These are phyloP conservation scores for Pleurotus djamor DNA, from an alignment of 768 basidiomycete species.

Conservation along the genomic window DNA sequence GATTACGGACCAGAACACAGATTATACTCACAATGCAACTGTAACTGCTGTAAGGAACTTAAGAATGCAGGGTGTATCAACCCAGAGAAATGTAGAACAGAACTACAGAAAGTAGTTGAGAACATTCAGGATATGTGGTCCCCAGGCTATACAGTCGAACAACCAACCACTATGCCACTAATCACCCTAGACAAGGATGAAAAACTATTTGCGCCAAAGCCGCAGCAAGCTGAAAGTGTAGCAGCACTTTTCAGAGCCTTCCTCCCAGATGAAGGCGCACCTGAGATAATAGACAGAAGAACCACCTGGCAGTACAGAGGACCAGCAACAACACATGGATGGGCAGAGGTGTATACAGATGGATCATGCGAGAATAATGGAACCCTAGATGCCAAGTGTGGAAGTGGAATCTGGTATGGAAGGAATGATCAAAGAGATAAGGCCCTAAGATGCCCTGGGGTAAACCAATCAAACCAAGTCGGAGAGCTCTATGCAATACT, in stretches of 20 bases:
- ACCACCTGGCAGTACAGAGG: too few species aligned
- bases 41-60: background rate
- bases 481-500: conserved; percentile 14
- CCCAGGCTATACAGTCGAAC: background rate
- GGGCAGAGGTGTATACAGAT: too few species aligned
- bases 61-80: background rate
- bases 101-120: background rate
- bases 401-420: background rate
- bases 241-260: too few species aligned
- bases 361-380: too few species aligned
- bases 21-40: background rate
- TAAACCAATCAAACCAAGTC: conserved; percentile 16
- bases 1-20: too few species aligned
- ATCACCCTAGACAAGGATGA: background rate
- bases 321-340: too few species aligned
- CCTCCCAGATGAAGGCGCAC: too few species aligned
- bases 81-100: background rate
- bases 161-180: background rate
- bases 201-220: background rate
- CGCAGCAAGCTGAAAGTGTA: too few species aligned
- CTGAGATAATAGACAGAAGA: too few species aligned
- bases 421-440: conserved; percentile 12
- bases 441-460: conserved; percentile 9
- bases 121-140: background rate
- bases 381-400: background rate